Evolutionary conservation across 2,329 filamentous ascomycete species (phyloP).

Genomic region (Plectosphaerella cucumerina): DNA sequence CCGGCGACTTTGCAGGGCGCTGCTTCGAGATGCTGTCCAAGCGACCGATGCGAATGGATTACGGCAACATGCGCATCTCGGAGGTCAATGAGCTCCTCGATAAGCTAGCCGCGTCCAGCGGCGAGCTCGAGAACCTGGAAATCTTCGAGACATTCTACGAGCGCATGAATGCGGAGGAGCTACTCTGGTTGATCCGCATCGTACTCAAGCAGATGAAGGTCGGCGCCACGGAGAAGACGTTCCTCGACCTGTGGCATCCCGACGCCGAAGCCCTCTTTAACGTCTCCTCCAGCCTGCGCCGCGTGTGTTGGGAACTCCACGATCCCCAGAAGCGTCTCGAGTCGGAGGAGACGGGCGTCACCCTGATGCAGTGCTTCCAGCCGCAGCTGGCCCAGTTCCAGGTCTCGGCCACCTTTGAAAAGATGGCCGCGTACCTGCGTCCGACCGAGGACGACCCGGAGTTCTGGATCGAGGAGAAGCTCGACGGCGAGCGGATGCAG

Average conservation of each 20-base stretch:
- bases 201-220: constrained; percentile 75
- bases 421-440: constrained; percentile 67
- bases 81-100: constrained; percentile 89
- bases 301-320: constrained; percentile 91
- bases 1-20: constrained; percentile 87
- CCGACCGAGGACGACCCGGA: constrained; percentile 65
- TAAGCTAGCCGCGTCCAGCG: constrained; percentile 66
- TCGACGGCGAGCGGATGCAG: constrained; percentile 96
- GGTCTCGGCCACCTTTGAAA: constrained; percentile 70
- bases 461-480: constrained; percentile 97
- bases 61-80: constrained; percentile 77
- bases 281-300: constrained; percentile 81
- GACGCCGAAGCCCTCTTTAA: constrained; percentile 78
- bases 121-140: constrained; percentile 78
- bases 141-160: constrained; percentile 83
- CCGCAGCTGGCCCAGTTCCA: constrained; percentile 93
- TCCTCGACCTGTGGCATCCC: constrained; percentile 78
- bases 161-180: constrained; percentile 87
- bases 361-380: constrained; percentile 92
- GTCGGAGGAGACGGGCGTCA: constrained; percentile 69
- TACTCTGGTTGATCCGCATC: constrained; percentile 93
- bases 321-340: constrained; percentile 70
- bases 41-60: constrained; percentile 67
- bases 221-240: constrained; percentile 80
- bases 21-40: constrained; percentile 86